phyloP scores from a whole-genome alignment of 306 rosid species.

The Canavalia ensiformis region DNA sequence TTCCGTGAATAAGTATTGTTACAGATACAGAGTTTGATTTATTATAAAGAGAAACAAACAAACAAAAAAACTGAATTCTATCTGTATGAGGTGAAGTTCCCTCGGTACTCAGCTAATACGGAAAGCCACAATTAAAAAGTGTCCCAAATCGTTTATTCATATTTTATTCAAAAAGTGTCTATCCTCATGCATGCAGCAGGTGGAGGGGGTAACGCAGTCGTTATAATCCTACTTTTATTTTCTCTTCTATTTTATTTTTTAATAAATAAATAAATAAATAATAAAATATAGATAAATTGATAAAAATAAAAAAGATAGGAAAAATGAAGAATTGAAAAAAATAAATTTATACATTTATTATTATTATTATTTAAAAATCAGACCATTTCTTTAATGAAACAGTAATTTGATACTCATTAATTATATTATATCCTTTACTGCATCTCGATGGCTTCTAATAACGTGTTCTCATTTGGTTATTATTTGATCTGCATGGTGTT shows the following conservation, averaged over 20 bases:
- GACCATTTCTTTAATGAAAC: not conserved
- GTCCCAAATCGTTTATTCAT: not conserved
- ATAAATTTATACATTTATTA: too few species aligned
- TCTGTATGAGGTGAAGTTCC: not conserved
- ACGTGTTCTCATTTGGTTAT: not conserved
- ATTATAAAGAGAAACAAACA: not conserved
- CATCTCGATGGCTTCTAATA: not conserved
- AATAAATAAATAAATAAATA: too few species aligned
- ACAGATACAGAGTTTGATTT: too few species aligned
- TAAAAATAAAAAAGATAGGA: too few species aligned
- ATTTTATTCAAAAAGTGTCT: slow-evolving; percentile 22
- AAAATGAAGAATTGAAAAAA: too few species aligned
- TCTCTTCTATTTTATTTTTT: too few species aligned
- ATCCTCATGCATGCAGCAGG: not conserved
- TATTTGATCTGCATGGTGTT: slow-evolving; percentile 21
- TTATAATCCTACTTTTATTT: too few species aligned
- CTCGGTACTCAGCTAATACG: not conserved
- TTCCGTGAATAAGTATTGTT: too few species aligned
- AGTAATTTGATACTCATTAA: not conserved
- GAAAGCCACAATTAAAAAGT: not conserved
- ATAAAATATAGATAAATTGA: not conserved
- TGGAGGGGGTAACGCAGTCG: too few species aligned
- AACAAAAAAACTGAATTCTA: not conserved
- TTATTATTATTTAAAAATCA: too few species aligned
- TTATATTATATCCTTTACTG: not conserved